Percentiles rank a stretch among this genome's conserved stretches.
Conservation (phyloP, 2,329 filamentous ascomycete species). For the Xylariaceae sp. region DNA sequence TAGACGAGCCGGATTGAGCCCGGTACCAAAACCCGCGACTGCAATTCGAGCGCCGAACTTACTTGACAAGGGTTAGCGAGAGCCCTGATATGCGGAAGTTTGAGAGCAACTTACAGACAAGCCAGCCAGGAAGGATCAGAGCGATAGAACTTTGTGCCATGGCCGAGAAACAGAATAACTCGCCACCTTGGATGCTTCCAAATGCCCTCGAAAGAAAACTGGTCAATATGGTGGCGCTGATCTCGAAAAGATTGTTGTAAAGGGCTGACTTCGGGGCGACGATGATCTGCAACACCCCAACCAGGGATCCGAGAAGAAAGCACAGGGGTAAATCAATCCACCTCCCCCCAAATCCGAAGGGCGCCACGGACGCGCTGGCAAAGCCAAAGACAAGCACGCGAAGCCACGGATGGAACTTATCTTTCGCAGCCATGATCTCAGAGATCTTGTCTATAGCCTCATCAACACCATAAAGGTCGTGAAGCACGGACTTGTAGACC, state of each 20-base stretch:
- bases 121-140: slow-evolving; percentile 65
- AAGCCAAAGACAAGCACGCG: slow-evolving; percentile 31
- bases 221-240: slow-evolving; percentile 57
- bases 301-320: slow-evolving; percentile 30
- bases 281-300: slow-evolving; percentile 60
- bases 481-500: slow-evolving; percentile 78
- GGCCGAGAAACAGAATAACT: slow-evolving; percentile 66
- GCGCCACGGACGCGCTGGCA: slow-evolving; percentile 30
- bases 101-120: slow-evolving; percentile 34
- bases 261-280: slow-evolving; percentile 70
- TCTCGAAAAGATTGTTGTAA: slow-evolving; percentile 53
- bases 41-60: slow-evolving; percentile 55
- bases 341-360: slow-evolving; percentile 31
- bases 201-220: slow-evolving; percentile 67
- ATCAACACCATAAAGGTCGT: slow-evolving; percentile 50
- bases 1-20: slow-evolving; percentile 72
- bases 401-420: slow-evolving; percentile 31
- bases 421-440: slow-evolving; percentile 26
- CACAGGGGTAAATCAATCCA: slow-evolving; percentile 32
- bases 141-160: slow-evolving; percentile 70
- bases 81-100: background rate
- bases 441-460: slow-evolving; percentile 29
- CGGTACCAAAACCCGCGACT: slow-evolving; percentile 64
- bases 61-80: slow-evolving; percentile 23
- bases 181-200: slow-evolving; percentile 57